Percentiles rank a stretch among this genome's conserved stretches.
Conservation (phyloP, 2,329 filamentous ascomycete species). For the Ophiostoma piceae region DNA sequence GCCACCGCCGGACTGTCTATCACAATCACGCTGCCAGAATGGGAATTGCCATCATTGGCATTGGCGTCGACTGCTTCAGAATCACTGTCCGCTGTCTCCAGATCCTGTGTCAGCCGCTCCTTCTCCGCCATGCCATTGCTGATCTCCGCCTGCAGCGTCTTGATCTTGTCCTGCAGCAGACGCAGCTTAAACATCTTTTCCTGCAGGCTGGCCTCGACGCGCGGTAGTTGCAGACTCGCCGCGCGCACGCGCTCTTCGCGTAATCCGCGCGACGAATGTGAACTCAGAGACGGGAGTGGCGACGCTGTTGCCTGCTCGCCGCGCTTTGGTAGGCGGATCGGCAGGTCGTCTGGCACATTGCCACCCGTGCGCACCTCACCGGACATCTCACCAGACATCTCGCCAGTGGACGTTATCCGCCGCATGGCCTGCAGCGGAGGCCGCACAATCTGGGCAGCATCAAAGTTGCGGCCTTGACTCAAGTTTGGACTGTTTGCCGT, state of each 20-base stretch:
- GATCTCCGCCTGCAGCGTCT: slow-evolving; percentile 46
- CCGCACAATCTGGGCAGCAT: not conserved
- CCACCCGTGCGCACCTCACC: not conserved
- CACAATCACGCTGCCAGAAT: not conserved
- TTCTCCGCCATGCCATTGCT: slow-evolving; percentile 35
- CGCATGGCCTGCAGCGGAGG: slow-evolving; percentile 12
- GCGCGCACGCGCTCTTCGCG: slow-evolving; percentile 34
- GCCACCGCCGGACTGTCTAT: not conserved
- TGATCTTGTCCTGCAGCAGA: slow-evolving; percentile 44
- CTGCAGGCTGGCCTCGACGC: slow-evolving; percentile 37
- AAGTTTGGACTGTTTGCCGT: not conserved
- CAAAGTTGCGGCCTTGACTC: not conserved
- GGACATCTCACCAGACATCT: slow-evolving; percentile 14
- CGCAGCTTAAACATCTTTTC: slow-evolving; percentile 46
- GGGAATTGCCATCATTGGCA: too few species aligned
- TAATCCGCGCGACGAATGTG: slow-evolving; percentile 15
- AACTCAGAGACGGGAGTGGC: not conserved
- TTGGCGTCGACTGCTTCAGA: slow-evolving; percentile 24
- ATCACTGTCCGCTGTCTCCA: slow-evolving; percentile 35
- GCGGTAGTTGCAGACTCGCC: slow-evolving; percentile 38
- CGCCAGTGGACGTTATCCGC: slow-evolving; percentile 20
- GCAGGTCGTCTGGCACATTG: not conserved
- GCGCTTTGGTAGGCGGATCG: slow-evolving; percentile 30
- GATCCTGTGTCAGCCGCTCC: slow-evolving; percentile 33
- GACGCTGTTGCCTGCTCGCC: slow-evolving; percentile 23